These are phyloP conservation scores for Dipteronia dyeriana DNA, from an alignment of 345 rosid species.

Conservation along the genomic window DNA sequence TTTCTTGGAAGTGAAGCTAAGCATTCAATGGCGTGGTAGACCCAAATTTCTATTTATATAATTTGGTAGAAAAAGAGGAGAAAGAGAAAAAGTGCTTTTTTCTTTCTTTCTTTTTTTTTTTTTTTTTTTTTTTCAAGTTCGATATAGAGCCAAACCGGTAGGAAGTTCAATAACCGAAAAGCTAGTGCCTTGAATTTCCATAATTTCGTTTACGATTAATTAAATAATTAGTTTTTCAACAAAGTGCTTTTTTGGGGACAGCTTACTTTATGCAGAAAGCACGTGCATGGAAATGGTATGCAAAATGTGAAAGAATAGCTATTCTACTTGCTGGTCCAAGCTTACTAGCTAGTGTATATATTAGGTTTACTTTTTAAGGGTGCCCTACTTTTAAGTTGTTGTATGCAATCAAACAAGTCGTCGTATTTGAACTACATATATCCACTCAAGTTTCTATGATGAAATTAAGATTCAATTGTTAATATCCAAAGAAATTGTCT, in stretches of 20 bases:
- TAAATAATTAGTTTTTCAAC: slow-evolving; percentile 28
- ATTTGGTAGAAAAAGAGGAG: slow-evolving; percentile 7
- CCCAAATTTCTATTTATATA: slow-evolving; percentile 8
- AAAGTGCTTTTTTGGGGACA: slow-evolving; percentile 3
- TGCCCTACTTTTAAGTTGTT: slow-evolving; percentile 1
- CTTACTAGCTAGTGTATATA: background rate
- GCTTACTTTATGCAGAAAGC: slow-evolving; percentile 19
- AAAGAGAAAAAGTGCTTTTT: background rate
- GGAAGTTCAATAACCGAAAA: slow-evolving; percentile 13
- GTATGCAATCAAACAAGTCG: background rate
- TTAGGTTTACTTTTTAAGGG: too few relatives aligned
- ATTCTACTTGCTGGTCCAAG: slow-evolving; percentile 22
- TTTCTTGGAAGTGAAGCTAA: slow-evolving; percentile 36
- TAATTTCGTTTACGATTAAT: background rate
- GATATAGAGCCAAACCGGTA: background rate
- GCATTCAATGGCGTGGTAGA: slow-evolving; percentile 13
- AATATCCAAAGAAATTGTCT: background rate
- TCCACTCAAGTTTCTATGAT: background rate
- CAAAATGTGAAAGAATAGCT: slow-evolving; percentile 3
- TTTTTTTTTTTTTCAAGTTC: slow-evolving; percentile 8
- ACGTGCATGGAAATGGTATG: slow-evolving; percentile 30
- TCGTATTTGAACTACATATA: background rate
- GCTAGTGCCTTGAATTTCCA: slow-evolving; percentile 8
- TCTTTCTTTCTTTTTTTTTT: background rate
- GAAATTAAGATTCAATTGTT: background rate